A percentile compares a stretch with the other conserved stretches of the same genome.
These are phyloP conservation scores for Sporothrix luriei DNA, from an alignment of 2,329 filamentous ascomycete genomes.

Conservation along the genomic window DNA sequence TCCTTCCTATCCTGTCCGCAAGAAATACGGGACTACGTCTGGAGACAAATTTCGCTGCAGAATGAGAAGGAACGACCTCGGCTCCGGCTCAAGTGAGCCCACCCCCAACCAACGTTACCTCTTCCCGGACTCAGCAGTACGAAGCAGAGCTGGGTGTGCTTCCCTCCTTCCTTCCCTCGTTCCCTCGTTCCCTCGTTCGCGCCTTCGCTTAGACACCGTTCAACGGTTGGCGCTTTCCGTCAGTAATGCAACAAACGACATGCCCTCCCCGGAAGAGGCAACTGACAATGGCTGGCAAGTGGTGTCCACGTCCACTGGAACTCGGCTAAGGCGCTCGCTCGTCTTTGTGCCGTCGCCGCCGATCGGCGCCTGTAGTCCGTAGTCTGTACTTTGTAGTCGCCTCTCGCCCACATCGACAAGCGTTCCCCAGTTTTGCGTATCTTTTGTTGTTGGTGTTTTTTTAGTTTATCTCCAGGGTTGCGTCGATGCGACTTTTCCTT, in stretches of 20 bases:
- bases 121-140: neutral
- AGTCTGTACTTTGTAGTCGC: too few species aligned
- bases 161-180: too few species aligned
- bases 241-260: too few species aligned
- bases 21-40: too few species aligned
- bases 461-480: too few species aligned
- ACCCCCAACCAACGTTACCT: neutral
- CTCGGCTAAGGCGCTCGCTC: slow-evolving; percentile 4
- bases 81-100: neutral
- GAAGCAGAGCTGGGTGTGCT: slow-evolving; percentile 9
- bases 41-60: neutral
- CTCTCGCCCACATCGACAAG: too few species aligned
- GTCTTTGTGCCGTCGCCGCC: neutral
- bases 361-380: too few species aligned
- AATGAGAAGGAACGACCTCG: slow-evolving; percentile 24
- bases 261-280: neutral
- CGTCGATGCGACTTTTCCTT: too few species aligned
- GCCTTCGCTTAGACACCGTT: slow-evolving; percentile 10
- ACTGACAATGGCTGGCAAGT: neutral
- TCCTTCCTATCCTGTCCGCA: neutral
- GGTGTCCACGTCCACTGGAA: neutral
- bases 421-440: too few species aligned
- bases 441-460: too few species aligned
- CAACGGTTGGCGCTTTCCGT: too few species aligned
- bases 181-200: neutral